A percentile compares a stretch with the other conserved stretches of the same genome.
Conservation (phyloP, 306 rosid species). For the Fagus crenata region DNA sequence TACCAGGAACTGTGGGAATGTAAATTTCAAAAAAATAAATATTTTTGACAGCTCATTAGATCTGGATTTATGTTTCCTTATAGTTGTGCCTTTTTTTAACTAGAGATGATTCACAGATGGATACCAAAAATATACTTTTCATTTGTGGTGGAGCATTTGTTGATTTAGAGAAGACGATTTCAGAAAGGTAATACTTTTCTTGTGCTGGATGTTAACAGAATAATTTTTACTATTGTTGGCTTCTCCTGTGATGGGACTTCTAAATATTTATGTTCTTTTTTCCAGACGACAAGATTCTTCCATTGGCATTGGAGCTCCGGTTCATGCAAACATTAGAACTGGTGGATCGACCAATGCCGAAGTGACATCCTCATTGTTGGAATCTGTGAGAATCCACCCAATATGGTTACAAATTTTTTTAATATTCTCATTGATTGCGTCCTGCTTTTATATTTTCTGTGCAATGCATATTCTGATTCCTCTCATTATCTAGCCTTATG, state of each 20-base stretch:
- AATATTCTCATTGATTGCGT: conserved; percentile 10
- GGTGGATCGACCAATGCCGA: conserved; percentile 46
- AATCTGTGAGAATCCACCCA: conserved; percentile 56
- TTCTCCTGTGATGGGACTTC: conserved; percentile 2
- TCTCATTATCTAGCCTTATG: conserved; percentile 20
- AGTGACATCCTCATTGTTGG: conserved; percentile 59
- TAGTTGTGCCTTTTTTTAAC: conserved; percentile 8
- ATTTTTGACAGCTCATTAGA: conserved; percentile 8
- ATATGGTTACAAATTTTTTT: conserved; percentile 14
- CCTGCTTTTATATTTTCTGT: background rate
- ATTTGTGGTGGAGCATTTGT: conserved; percentile 79
- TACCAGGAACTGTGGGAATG: background rate
- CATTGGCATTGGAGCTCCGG: conserved; percentile 76
- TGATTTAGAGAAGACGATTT: conserved; percentile 68
- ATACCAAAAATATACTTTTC: conserved; percentile 67
- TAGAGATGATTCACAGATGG: conserved; percentile 44
- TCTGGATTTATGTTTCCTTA: conserved; percentile 17
- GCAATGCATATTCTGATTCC: background rate
- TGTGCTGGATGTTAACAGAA: background rate
- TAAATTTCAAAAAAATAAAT: background rate
- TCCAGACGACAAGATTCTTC: conserved; percentile 70
- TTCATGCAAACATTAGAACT: conserved; percentile 58
- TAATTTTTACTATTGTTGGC: background rate
- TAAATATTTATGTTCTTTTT: conserved; percentile 12
- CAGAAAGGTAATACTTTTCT: conserved; percentile 53